These are phyloP conservation scores for Aspergillus pseudotamarii DNA, from an alignment of 2,329 filamentous ascomycete species.

Conservation along the genomic window DNA sequence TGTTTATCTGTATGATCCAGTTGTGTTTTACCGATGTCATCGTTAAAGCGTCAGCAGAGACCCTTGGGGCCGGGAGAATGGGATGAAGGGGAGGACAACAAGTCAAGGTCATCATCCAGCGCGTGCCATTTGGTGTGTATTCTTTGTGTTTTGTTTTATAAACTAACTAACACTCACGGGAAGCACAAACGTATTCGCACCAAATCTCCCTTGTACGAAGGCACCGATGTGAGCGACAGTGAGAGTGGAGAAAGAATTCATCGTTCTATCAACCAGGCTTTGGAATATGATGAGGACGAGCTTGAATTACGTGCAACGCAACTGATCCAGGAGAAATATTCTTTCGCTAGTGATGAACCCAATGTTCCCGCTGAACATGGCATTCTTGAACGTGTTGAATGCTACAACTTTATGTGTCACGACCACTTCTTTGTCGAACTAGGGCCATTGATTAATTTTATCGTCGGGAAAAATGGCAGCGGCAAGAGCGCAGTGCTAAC, in stretches of 20 bases:
- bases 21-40: slow-evolving; percentile 39
- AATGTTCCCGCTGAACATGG: slow-evolving; percentile 81
- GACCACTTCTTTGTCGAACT: slow-evolving; percentile 76
- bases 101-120: slow-evolving; percentile 31
- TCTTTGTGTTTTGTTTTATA: neutral
- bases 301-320: slow-evolving; percentile 66
- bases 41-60: slow-evolving; percentile 44
- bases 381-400: slow-evolving; percentile 84
- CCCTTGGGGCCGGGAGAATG: slow-evolving; percentile 33
- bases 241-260: slow-evolving; percentile 18
- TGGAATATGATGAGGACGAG: slow-evolving; percentile 39
- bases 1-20: slow-evolving; percentile 1
- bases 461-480: slow-evolving; percentile 95
- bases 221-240: slow-evolving; percentile 24
- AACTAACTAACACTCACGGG: slow-evolving; percentile 16
- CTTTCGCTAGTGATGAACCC: slow-evolving; percentile 55
- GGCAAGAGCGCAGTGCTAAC: slow-evolving; percentile 96
- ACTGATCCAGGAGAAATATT: slow-evolving; percentile 57
- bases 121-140: slow-evolving; percentile 35
- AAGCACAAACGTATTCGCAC: slow-evolving; percentile 49
- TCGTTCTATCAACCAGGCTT: slow-evolving; percentile 23
- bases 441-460: slow-evolving; percentile 96
- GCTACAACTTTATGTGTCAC: slow-evolving; percentile 97
- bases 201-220: slow-evolving; percentile 23
- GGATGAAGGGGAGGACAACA: slow-evolving; percentile 30